Evolutionary conservation across 2,329 filamentous ascomycete genomes (phyloP).

Genomic region (Ophiostoma montium): DNA sequence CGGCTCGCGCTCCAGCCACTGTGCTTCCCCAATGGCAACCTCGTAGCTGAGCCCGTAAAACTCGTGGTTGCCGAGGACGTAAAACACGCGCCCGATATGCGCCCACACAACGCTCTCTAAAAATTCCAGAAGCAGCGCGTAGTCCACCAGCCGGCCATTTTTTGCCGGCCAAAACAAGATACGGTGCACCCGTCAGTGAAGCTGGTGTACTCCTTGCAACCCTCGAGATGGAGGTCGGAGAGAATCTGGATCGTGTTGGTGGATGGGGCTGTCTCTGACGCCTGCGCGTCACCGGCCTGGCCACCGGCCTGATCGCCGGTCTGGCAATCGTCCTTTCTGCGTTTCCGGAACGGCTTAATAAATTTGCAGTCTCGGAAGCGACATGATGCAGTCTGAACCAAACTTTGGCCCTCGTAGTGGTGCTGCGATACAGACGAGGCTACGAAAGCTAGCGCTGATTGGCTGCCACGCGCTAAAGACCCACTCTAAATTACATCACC

Average conservation of each 20-base stretch:
- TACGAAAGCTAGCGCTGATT: no score
- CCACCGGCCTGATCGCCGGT: no score
- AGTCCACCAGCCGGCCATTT: constrained; percentile 34
- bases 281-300: no score
- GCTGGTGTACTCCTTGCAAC: constrained; percentile 6
- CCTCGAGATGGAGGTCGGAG: constrained; percentile 43
- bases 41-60: constrained; percentile 22
- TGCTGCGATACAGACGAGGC: no score
- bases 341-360: no score
- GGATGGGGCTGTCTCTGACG: no score
- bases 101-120: constrained; percentile 30
- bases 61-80: constrained; percentile 44
- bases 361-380: no score
- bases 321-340: no score
- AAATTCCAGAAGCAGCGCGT: constrained; percentile 25
- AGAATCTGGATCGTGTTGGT: constrained; percentile 27
- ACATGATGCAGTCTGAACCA: no score
- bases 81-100: constrained; percentile 35
- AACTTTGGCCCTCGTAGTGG: no score
- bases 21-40: background rate
- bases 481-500: constrained; percentile 2
- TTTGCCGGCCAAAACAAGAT: constrained; percentile 44
- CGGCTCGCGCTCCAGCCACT: constrained; percentile 4
- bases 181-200: constrained; percentile 24
- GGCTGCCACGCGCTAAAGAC: no score